Conservation (phyloP, 768 basidiomycete genomes). For the Mycena capillaripes region DNA sequence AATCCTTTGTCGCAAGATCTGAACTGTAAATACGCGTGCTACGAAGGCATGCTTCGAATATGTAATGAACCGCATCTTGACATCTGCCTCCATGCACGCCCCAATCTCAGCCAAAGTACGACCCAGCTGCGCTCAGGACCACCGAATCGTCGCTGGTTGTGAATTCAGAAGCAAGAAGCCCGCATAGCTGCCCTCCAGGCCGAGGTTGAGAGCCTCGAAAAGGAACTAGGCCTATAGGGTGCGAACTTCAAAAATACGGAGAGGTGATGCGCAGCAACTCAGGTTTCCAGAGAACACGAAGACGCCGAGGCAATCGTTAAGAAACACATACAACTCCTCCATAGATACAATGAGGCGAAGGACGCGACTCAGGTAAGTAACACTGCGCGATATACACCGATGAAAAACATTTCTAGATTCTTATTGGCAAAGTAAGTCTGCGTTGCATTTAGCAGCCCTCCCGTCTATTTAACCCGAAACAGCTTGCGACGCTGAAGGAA, state of each 20-base stretch:
- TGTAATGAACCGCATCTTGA: conserved; percentile 7
- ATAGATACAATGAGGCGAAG: conserved; percentile 86
- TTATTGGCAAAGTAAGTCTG: conserved; percentile 78
- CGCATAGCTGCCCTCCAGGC: conserved; percentile 61
- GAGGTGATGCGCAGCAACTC: not conserved
- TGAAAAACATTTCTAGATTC: conserved; percentile 59
- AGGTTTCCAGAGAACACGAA: conserved; percentile 46
- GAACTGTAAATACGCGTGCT: not conserved
- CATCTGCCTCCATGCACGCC: conserved; percentile 35
- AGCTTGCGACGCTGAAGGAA: conserved; percentile 82
- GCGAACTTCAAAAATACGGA: conserved; percentile 34
- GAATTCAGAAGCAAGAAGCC: conserved; percentile 63
- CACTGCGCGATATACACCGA: conserved; percentile 4
- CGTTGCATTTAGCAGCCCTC: not conserved
- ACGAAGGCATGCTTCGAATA: conserved; percentile 5
- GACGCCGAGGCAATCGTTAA: conserved; percentile 74
- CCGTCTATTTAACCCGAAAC: not conserved
- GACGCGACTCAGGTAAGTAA: conserved; percentile 80
- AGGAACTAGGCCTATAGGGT: conserved; percentile 67
- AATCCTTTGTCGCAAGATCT: conserved; percentile 40
- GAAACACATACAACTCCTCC: conserved; percentile 78
- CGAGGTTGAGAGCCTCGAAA: conserved; percentile 64
- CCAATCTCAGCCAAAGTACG: conserved; percentile 36
- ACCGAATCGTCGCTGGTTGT: conserved; percentile 18
- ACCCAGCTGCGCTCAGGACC: not conserved